A percentile compares a stretch with the other conserved stretches of the same genome.
Conservation (phyloP, 345 rosid genomes). For the Sisymbrium irio region DNA sequence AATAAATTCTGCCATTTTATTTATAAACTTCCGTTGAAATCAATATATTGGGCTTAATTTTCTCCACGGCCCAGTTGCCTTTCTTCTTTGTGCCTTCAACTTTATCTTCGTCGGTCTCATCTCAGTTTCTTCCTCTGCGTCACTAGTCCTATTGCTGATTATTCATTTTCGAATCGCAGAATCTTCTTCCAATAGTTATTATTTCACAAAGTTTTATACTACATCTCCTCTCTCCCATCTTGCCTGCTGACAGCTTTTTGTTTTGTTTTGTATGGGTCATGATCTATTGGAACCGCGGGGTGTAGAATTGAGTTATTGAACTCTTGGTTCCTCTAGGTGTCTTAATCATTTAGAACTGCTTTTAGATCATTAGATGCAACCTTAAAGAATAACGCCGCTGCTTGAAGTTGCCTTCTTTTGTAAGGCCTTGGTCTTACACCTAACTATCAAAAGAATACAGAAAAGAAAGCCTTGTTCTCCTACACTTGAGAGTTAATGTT, state of each 20-base stretch:
- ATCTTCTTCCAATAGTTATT: neutral
- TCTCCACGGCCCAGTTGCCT: neutral
- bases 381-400: no score
- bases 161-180: neutral
- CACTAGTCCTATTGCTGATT: neutral
- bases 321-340: no score
- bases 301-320: neutral
- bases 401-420: no score
- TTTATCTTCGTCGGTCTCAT: neutral
- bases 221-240: no score
- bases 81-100: neutral
- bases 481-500: neutral
- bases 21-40: neutral
- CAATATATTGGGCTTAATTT: neutral
- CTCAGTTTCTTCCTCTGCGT: neutral
- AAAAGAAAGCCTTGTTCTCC: neutral
- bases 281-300: neutral
- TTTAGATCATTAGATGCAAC: no score
- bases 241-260: no score
- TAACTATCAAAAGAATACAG: neutral
- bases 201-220: no score
- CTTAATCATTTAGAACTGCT: neutral
- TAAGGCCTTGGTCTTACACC: neutral
- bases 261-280: neutral
- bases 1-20: neutral